Conservation (phyloP, 1,139 yeast species). For the Dujonia santamariae region DNA sequence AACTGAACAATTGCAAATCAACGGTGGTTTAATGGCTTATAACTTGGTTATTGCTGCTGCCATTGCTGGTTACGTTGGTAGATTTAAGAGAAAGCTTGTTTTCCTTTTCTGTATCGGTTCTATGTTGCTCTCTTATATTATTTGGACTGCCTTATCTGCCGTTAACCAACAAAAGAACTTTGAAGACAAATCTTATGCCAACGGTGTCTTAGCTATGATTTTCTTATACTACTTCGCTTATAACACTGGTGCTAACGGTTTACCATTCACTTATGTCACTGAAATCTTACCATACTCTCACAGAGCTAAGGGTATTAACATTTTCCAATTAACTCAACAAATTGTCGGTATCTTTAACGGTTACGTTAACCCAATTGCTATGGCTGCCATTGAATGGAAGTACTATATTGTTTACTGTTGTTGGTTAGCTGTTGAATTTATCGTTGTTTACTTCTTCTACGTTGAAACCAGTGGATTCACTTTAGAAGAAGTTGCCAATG, state of each 20-base stretch:
- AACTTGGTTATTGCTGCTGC: conserved; percentile 33
- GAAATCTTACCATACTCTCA: conserved; percentile 44
- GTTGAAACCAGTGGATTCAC: too few relatives aligned
- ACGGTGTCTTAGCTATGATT: conserved; percentile 44
- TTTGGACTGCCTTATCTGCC: conserved; percentile 40
- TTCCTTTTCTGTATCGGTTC: conserved; percentile 32
- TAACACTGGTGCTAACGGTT: conserved; percentile 36
- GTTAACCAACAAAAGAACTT: conserved; percentile 34
- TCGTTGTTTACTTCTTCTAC: too few relatives aligned
- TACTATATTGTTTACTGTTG: conserved; percentile 55
- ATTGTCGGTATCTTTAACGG: conserved; percentile 25
- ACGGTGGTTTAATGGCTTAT: conserved; percentile 43
- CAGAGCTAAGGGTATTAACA: conserved; percentile 44
- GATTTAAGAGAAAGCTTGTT: conserved; percentile 44
- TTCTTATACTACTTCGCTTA: too few relatives aligned
- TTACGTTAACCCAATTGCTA: conserved; percentile 57
- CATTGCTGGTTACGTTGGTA: conserved; percentile 27
- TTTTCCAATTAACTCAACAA: conserved; percentile 27
- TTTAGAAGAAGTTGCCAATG: too few relatives aligned
- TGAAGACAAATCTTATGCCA: conserved; percentile 29
- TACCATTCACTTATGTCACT: conserved; percentile 39
- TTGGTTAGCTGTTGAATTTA: conserved; percentile 33
- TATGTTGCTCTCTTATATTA: conserved; percentile 37
- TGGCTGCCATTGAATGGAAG: conserved; percentile 57
- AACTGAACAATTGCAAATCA: conserved; percentile 43